These are phyloP conservation scores for Nakazawaea pomicola DNA, from an alignment of 805 yeast species.

Conservation along the genomic window DNA sequence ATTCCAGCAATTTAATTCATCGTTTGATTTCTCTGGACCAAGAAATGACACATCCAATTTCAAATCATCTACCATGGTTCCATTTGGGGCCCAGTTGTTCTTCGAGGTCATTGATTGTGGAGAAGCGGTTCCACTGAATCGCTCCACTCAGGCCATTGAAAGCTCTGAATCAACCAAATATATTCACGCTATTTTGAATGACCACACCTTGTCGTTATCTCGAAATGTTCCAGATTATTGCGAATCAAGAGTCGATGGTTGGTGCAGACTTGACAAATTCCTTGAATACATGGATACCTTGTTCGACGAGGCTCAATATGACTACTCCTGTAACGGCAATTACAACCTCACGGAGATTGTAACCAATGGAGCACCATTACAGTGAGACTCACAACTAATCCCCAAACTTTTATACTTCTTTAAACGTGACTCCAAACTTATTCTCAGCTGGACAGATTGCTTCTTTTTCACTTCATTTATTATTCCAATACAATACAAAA, in stretches of 20 bases:
- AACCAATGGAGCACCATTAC: slow-evolving; percentile 62
- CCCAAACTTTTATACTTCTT: too few relatives aligned
- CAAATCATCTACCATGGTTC: slow-evolving; percentile 29
- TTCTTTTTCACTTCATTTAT: not conserved
- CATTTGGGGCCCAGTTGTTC: slow-evolving; percentile 34
- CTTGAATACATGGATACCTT: slow-evolving; percentile 14
- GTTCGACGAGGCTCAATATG: slow-evolving; percentile 7
- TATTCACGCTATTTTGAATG: slow-evolving; percentile 16
- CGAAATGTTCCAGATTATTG: slow-evolving; percentile 16
- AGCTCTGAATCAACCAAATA: slow-evolving; percentile 11
- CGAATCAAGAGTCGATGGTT: slow-evolving; percentile 17
- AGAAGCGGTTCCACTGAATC: slow-evolving; percentile 14
- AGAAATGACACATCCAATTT: slow-evolving; percentile 13
- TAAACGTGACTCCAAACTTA: too few relatives aligned
- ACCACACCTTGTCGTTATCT: slow-evolving; percentile 15
- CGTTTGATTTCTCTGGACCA: slow-evolving; percentile 13
- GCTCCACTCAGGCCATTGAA: slow-evolving; percentile 6
- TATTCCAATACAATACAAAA: slow-evolving; percentile 46
- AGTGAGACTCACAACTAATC: too few relatives aligned
- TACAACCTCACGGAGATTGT: slow-evolving; percentile 51
- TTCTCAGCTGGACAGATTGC: too few relatives aligned
- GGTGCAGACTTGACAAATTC: slow-evolving; percentile 16
- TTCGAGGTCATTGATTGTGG: slow-evolving; percentile 32
- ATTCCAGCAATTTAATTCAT: slow-evolving; percentile 4
- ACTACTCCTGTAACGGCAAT: slow-evolving; percentile 4